Evolutionary conservation across 1,284 basidiomycete species (phyloP).

Genomic region (Neonothopanus nambi): DNA sequence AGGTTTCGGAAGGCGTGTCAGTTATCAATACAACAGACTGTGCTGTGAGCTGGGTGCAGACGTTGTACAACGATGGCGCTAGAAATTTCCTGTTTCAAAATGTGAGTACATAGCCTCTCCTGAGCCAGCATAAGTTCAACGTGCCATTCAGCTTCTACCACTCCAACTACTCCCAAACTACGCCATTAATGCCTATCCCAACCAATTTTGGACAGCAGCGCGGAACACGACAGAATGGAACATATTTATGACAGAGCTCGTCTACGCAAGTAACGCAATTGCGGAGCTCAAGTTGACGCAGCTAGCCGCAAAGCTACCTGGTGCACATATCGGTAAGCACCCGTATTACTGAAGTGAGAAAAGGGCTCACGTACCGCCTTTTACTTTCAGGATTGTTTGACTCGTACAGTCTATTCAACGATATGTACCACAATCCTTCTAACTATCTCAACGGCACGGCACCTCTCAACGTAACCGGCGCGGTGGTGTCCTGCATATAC

Average conservation of each 20-base stretch:
- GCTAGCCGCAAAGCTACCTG: slow-evolving; percentile 33
- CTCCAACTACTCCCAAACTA: slow-evolving; percentile 44
- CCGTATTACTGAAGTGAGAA: not conserved
- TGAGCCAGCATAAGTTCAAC: too few relatives aligned
- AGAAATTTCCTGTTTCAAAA: slow-evolving; percentile 48
- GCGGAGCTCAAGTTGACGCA: slow-evolving; percentile 41
- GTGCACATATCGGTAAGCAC: slow-evolving; percentile 33
- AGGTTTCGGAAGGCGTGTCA: slow-evolving; percentile 29
- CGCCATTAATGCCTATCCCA: slow-evolving; percentile 39
- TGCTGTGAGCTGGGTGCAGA: slow-evolving; percentile 42
- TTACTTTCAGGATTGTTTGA: slow-evolving; percentile 9
- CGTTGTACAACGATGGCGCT: slow-evolving; percentile 39
- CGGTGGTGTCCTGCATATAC: not conserved
- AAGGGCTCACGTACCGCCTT: not conserved
- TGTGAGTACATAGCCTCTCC: slow-evolving; percentile 24
- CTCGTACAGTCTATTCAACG: slow-evolving; percentile 10
- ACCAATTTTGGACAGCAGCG: slow-evolving; percentile 40
- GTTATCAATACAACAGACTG: slow-evolving; percentile 40
- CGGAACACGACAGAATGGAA: slow-evolving; percentile 51
- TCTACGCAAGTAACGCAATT: slow-evolving; percentile 38
- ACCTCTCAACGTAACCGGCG: not conserved
- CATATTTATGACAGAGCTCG: slow-evolving; percentile 44
- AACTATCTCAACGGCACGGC: slow-evolving; percentile 9
- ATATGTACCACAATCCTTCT: slow-evolving; percentile 10
- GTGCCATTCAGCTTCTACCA: slow-evolving; percentile 41